Base-by-base conservation (phyloP, 768 basidiomycete genomes). In the Ramaria rubella region DNA sequence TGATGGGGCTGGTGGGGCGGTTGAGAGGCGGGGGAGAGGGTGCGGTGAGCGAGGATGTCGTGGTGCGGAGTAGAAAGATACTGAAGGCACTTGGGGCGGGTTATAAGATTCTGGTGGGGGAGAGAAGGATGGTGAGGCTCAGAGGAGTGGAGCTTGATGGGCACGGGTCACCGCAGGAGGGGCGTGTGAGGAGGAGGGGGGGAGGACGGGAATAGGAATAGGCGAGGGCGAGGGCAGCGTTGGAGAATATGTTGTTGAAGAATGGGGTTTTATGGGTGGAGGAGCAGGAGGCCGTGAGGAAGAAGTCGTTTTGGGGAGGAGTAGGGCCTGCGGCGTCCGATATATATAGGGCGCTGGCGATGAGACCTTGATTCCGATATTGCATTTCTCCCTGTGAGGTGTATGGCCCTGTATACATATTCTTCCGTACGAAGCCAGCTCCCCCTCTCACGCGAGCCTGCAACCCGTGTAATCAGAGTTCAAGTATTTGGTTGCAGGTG, bases 251-350 rank as follows among this genome's bases (percentile, higher is more conserved):
- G 84, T 78, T 94, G 14, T 76, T 91, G 59, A 77, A 86, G 26
- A 94, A 98, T 60, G 95, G 94, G 1, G 73, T 96, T 24, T 94
- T 90, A 57, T 99, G 96, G 96, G 66, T 98, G 30, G 96, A 99
- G 65, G 86, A 90, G 24, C 93, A 96, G 69, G 90, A n/a, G n/a
- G 88, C 52, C 81, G 83, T 61, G 68, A 66, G 15, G 74, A 72
- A 29, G 82, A 83, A n/a, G n/a, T n/a, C n/a, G n/a, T n/a, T n/a
- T n/a, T n/a, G n/a, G n/a, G n/a, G n/a, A n/a, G n/a, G n/a, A n/a
- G n/a, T n/a, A n/a, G n/a, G n/a, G n/a, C n/a, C n/a, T n/a, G n/a
- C n/a, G n/a, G n/a, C n/a, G n/a, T n/a, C n/a, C n/a, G n/a, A n/a
- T n/a, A n/a, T n/a, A n/a, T n/a, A n/a, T n/a, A n/a, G n/a, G n/a